Evolutionary conservation across 2,329 filamentous ascomycete species (phyloP).

Genomic region (Lachnellula occidentalis): DNA sequence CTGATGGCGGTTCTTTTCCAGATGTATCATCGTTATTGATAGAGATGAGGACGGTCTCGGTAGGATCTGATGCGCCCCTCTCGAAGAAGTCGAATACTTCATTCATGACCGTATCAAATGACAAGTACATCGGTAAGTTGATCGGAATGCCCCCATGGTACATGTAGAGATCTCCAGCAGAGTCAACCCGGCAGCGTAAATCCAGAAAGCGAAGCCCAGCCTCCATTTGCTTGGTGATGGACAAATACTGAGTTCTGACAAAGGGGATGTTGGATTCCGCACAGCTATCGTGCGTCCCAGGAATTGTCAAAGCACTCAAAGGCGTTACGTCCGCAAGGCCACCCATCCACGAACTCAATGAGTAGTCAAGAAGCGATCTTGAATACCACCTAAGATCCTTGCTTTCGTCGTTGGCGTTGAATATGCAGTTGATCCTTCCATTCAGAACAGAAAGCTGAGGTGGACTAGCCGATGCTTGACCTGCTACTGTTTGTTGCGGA

Average conservation of each 20-base stretch:
- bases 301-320: slow-evolving; percentile 61
- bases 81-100: slow-evolving; percentile 56
- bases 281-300: slow-evolving; percentile 68
- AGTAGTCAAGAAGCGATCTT: slow-evolving; percentile 29
- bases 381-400: slow-evolving; percentile 34
- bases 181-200: slow-evolving; percentile 52
- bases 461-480: slow-evolving; percentile 18
- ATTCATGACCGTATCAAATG: slow-evolving; percentile 55
- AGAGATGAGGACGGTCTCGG: slow-evolving; percentile 61
- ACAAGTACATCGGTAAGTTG: slow-evolving; percentile 55
- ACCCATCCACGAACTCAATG: slow-evolving; percentile 56
- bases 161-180: slow-evolving; percentile 54
- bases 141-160: slow-evolving; percentile 69
- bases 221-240: slow-evolving; percentile 56
- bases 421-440: slow-evolving; percentile 32
- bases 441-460: slow-evolving; percentile 26
- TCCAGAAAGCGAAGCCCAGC: slow-evolving; percentile 71
- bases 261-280: slow-evolving; percentile 51
- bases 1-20: slow-evolving; percentile 49
- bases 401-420: slow-evolving; percentile 27
- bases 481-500: slow-evolving; percentile 18
- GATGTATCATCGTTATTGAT: slow-evolving; percentile 63
- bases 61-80: slow-evolving; percentile 41
- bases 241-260: slow-evolving; percentile 66
- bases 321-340: slow-evolving; percentile 50